phyloP scores from a whole-genome alignment of 2,329 filamentous ascomycete species.

The Penicillium sp. region DNA sequence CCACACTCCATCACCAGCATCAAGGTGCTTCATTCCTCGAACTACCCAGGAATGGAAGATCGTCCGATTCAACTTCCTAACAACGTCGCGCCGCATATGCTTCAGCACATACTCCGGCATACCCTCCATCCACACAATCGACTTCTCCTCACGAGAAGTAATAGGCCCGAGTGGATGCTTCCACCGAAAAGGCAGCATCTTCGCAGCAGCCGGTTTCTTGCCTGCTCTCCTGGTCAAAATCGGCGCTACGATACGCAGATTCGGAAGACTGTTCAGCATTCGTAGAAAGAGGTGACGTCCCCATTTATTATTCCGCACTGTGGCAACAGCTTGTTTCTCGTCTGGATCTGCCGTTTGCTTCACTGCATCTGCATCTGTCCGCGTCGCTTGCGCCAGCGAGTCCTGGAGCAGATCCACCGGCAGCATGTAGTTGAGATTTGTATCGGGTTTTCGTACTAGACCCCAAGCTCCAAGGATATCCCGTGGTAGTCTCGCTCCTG shows the following conservation, averaged over 20 bases:
- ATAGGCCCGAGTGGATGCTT: constrained; percentile 30
- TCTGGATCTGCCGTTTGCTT: background rate
- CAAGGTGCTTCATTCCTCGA: no score
- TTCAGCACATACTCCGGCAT: constrained; percentile 43
- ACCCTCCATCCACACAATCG: constrained; percentile 45
- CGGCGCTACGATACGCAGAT: constrained; percentile 21
- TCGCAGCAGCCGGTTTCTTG: constrained; percentile 15
- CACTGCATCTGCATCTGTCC: background rate
- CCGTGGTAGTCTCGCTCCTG: constrained; percentile 31
- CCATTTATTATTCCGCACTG: background rate
- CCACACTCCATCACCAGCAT: constrained; percentile 25
- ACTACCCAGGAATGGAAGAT: no score
- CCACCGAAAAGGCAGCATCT: constrained; percentile 35
- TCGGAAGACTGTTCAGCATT: constrained; percentile 26
- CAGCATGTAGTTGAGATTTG: constrained; percentile 30
- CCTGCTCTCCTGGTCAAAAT: constrained; percentile 6
- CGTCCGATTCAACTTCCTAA: constrained; percentile 36
- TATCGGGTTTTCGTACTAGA: constrained; percentile 28
- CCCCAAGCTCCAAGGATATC: constrained; percentile 35
- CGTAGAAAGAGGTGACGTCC: constrained; percentile 21
- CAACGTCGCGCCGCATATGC: constrained; percentile 34
- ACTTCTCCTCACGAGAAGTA: constrained; percentile 23
- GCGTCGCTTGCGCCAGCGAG: constrained; percentile 16
- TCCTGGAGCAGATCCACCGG: constrained; percentile 32
- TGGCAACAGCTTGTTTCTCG: background rate